Base-by-base conservation (phyloP, 192 early-diverging fungal species). In the Phycomyces blakesleeanus region DNA sequence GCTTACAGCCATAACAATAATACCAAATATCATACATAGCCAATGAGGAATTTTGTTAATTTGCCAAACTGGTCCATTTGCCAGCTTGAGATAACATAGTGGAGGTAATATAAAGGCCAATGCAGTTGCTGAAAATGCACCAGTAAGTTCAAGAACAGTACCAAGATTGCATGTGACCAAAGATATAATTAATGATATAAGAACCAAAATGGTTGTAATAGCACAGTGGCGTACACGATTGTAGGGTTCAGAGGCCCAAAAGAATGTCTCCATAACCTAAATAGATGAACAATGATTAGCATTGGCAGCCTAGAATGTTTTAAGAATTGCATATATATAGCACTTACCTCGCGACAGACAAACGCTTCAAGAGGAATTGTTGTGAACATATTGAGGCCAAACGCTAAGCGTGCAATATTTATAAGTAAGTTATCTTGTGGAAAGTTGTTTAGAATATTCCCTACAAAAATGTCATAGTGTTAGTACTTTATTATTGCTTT, bases 301-400 rank as follows among this genome's bases (percentile, higher is more conserved):
- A 22, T 10, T 55, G 24, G 41, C 22, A 22, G 21, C 16, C 21
- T 22, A 0, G 51, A 11, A 25, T 12, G 22, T 25, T 20, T 39
- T 22, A 26, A 26, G 34, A n/a, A 63, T 11, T 11, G 16, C n/a
- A n/a, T n/a, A 68, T 15, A 5, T 7, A 34, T 34, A 34, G 7
- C 7, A 39, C 16, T 67, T 72, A 86, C 89, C 77, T 93, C 91
- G 37, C 93, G 84, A 54, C 90, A 91, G 29, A 97, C 93, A 76
- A 97, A 91, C 6, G 85, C 81, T 60, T 97, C 94, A 71, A 94
- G 79, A 3, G 94, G 94, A 44, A 93, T 85, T 24, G 94, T 95
- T 7, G 94, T 88, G 56, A 97, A 94, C 94, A 97, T 97, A 80
- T 97, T 95, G 25, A 94, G 79, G 4, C 88, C 94, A 73, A 97